A percentile compares a stretch with the other conserved stretches of the same genome.
These are phyloP conservation scores for Puccinia coronata DNA, from an alignment of 1,284 basidiomycete species.

Conservation along the genomic window DNA sequence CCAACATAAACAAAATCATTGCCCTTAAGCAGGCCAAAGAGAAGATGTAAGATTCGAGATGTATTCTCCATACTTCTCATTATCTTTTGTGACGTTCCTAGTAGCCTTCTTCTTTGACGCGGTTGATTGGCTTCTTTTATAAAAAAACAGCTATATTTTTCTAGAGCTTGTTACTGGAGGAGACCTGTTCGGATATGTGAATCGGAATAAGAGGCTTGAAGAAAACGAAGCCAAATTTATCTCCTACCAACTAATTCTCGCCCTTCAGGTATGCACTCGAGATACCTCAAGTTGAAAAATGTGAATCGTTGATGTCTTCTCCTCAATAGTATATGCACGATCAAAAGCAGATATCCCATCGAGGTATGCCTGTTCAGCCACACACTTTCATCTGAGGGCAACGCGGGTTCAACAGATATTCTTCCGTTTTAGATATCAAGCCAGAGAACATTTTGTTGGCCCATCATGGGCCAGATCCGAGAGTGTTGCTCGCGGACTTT, in stretches of 20 bases:
- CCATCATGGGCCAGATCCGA: conserved; percentile 34
- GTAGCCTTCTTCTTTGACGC: not conserved
- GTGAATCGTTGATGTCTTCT: not conserved
- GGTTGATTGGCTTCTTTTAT: not conserved
- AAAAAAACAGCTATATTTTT: conserved; percentile 35
- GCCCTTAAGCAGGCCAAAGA: conserved; percentile 34
- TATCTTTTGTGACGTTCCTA: not conserved
- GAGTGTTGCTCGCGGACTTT: conserved; percentile 45
- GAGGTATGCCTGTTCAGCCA: conserved; percentile 18
- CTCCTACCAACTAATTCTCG: conserved; percentile 34
- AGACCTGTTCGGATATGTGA: conserved; percentile 47
- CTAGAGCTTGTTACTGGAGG: conserved; percentile 49
- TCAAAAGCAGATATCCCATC: conserved; percentile 36
- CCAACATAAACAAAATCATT: conserved; percentile 49
- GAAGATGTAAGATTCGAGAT: conserved; percentile 26
- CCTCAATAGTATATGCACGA: conserved; percentile 46
- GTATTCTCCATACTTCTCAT: not conserved
- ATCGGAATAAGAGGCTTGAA: conserved; percentile 31
- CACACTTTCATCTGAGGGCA: not conserved
- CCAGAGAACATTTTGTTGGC: conserved; percentile 45
- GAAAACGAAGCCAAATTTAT: conserved; percentile 43
- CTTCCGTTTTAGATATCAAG: conserved; percentile 40
- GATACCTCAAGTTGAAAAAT: not conserved
- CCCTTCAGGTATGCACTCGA: conserved; percentile 20
- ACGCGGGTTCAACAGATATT: not conserved